Evolutionary conservation across 306 rosid species (phyloP), one percentile per base, ranked within the genome.

Genomic region (cucumber (Cucumis sativus)): DNA sequence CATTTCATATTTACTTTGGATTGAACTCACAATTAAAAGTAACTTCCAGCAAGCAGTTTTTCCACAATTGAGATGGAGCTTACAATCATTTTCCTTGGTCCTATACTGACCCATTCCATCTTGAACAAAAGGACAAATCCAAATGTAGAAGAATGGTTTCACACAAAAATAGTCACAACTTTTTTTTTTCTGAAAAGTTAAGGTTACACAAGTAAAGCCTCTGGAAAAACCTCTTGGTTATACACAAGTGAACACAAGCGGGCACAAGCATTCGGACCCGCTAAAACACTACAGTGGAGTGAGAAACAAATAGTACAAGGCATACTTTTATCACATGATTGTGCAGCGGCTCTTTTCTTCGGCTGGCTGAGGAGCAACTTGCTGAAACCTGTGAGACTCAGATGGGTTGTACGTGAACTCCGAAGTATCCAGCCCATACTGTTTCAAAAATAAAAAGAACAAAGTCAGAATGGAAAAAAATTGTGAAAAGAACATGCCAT

Each of bases 401-500:
- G 91, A 92, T 52, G 99, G 99, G 84, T 96, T 91, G 92, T 96
- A 96, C 23, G 99, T 91, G 67, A 91, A 96, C 86, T 92, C 96
- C 0, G 99, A 73, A 43, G 99, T 96, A 81, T 96, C 98, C 10
- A 96, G 89, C 78, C 99, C 98, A n/a, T 96, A 96, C 99, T 96
- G 98, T 74, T 79, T 49, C 12, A 51, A 54, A 54, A 43, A 60
- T 70, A 70, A 63, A 33, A 62, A 33, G 18, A 56, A 25, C 28
- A 14, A 37, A 68, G 37, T 33, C 37, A 25, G 68, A 5, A 23
- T 52, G 45, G 14, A 71, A 47, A 21, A 8, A 47, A 1, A 71
- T 47, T 25, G 8, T 43, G 35, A 39, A 41, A 20, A 43, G 74
- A 25, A 47, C 14, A 14, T 25, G 74, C 30, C 55, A 67, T 67